Percentiles rank a stretch among this genome's conserved stretches.
Conservation (phyloP, 331 rosid species). For the Prunus yedoensis region DNA sequence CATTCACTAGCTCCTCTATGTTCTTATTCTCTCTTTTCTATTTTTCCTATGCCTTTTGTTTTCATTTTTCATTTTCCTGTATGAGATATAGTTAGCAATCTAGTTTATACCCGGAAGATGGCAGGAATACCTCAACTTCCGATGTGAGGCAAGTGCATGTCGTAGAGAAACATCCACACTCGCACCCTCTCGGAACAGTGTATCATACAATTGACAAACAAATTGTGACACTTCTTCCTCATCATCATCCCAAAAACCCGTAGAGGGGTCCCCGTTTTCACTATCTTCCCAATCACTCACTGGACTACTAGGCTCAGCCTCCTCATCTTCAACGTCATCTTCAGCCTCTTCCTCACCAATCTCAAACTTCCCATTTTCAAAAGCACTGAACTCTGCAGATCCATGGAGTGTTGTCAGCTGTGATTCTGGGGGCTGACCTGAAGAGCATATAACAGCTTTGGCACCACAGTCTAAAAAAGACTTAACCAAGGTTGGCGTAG, state of each 20-base stretch:
- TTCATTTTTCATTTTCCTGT: constrained; percentile 9
- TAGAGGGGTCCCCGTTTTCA: constrained; percentile 43
- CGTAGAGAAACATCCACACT: constrained; percentile 67
- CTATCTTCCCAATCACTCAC: constrained; percentile 97
- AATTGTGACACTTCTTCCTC: constrained; percentile 88
- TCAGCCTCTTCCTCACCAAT: constrained; percentile 83
- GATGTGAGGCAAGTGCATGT: constrained; percentile 76
- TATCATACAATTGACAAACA: constrained; percentile 71
- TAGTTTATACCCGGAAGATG: constrained; percentile 70
- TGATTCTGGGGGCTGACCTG: constrained; percentile 70
- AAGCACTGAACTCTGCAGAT: constrained; percentile 47
- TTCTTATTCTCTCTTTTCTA: constrained; percentile 14
- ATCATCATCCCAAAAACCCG: constrained; percentile 62
- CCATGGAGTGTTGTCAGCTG: constrained; percentile 51
- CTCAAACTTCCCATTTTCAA: constrained; percentile 85
- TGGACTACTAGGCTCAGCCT: constrained; percentile 65
- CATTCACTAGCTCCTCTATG: constrained; percentile 9
- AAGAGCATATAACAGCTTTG: constrained; percentile 85
- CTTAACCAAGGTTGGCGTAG: constrained; percentile 62
- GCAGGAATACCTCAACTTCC: constrained; percentile 82
- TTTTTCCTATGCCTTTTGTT: not conserved
- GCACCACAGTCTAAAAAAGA: constrained; percentile 86
- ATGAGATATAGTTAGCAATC: constrained; percentile 24
- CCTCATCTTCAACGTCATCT: constrained; percentile 52
- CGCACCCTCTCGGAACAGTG: constrained; percentile 75